Conservation (phyloP, 441 rosid species). For the Brassica hybrid region DNA sequence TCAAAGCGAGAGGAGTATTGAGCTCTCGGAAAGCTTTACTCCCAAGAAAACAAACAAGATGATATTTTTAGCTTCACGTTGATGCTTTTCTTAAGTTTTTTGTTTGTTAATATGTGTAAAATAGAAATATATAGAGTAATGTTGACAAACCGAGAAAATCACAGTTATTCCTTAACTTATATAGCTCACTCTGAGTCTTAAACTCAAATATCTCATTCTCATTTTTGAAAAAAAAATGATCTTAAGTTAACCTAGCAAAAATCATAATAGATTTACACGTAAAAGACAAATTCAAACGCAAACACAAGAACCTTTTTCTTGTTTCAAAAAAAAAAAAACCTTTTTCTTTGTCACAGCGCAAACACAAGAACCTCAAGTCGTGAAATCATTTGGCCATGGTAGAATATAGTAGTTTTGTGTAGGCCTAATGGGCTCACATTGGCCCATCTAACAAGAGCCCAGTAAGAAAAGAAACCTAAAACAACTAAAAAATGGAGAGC, state of each 20-base stretch:
- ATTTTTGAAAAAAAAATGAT: not conserved
- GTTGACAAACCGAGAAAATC: not conserved
- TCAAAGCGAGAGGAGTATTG: slow-evolving; percentile 23
- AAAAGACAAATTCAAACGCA: no score
- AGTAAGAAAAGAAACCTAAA: slow-evolving; percentile 28
- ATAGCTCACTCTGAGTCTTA: not conserved
- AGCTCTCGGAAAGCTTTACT: slow-evolving; percentile 45
- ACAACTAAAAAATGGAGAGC: slow-evolving; percentile 3
- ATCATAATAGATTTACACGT: not conserved
- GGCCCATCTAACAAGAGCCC: not conserved
- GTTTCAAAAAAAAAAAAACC: no score
- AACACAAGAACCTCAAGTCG: not conserved
- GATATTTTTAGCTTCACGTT: slow-evolving; percentile 57
- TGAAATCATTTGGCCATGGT: not conserved
- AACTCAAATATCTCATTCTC: not conserved
- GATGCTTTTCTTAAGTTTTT: slow-evolving; percentile 41
- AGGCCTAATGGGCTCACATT: not conserved
- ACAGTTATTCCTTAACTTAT: not conserved
- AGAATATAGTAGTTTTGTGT: not conserved
- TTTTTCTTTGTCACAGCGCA: not conserved
- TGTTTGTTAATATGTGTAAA: not conserved
- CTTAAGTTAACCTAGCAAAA: not conserved
- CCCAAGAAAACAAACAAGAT: slow-evolving; percentile 47
- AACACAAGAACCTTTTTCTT: no score
- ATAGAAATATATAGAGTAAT: not conserved